Conservation (phyloP, 352 stramenopile species). For the Pelagophyceae sp. region DNA sequence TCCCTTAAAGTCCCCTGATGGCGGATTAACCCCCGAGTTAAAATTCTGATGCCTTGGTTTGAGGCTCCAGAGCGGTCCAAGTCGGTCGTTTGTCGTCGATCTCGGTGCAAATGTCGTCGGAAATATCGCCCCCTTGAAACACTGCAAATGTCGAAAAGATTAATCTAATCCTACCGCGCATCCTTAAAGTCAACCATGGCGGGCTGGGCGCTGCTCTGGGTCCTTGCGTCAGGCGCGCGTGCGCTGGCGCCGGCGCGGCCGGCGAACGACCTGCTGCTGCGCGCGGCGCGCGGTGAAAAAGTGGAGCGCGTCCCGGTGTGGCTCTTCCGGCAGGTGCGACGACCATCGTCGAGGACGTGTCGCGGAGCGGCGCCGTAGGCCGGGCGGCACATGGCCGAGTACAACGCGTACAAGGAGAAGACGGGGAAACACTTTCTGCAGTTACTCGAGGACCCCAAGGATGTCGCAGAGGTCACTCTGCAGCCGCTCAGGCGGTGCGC, state of each 20-base stretch:
- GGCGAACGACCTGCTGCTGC: conserved; percentile 7
- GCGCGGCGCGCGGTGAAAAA: conserved; percentile 56
- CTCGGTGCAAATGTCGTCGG: too few relatives aligned
- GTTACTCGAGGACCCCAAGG: conserved; percentile 49
- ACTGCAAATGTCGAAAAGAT: too few relatives aligned
- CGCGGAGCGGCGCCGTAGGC: conserved; percentile 93
- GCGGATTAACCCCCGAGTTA: too few relatives aligned
- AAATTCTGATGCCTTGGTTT: too few relatives aligned
- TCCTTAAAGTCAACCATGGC: too few relatives aligned
- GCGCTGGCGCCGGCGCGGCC: neutral
- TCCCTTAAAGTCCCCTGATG: too few relatives aligned
- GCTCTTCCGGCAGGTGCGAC: conserved; percentile 45
- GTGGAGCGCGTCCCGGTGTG: conserved; percentile 82
- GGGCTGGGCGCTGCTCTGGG: too few relatives aligned
- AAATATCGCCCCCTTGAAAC: too few relatives aligned
- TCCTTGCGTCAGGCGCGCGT: neutral
- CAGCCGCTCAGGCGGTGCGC: conserved; percentile 71
- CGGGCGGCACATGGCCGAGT: conserved; percentile 74
- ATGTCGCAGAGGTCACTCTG: conserved; percentile 88
- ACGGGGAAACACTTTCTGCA: conserved; percentile 61
- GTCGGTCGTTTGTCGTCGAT: too few relatives aligned
- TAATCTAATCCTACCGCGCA: too few relatives aligned
- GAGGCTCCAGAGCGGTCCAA: too few relatives aligned
- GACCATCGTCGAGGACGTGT: too few relatives aligned
- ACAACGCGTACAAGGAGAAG: conserved; percentile 59